Evolutionary conservation across 2,329 filamentous ascomycete species (phyloP).

Genomic region (Cladorrhinum sp.): DNA sequence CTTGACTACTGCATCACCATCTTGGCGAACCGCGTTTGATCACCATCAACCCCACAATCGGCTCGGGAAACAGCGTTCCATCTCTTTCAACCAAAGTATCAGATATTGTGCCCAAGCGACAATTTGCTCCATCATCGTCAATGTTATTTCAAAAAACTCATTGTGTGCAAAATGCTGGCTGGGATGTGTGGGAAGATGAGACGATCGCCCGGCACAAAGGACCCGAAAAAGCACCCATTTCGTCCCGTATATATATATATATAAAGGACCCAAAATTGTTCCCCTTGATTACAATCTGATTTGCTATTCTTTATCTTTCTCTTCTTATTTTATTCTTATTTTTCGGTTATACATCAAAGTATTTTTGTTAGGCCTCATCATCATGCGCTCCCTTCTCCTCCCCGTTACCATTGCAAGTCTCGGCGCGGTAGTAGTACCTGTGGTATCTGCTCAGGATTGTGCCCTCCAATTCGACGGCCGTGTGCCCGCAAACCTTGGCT

Average conservation of each 20-base stretch:
- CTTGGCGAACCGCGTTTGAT: not conserved
- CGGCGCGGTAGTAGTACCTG: not conserved
- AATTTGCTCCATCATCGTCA: too few species aligned
- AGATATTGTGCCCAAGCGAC: not conserved
- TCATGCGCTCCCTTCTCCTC: not conserved
- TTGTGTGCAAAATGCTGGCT: too few species aligned
- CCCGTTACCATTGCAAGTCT: not conserved
- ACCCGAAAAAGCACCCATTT: too few species aligned
- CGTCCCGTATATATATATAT: too few species aligned
- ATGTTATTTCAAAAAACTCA: too few species aligned
- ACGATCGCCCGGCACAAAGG: too few species aligned
- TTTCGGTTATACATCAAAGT: too few species aligned
- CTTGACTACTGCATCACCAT: too few species aligned
- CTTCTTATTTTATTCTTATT: not conserved
- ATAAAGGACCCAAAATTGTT: too few species aligned
- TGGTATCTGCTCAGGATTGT: conserved; percentile 6
- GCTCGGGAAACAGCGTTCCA: not conserved
- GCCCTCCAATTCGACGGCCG: conserved; percentile 47
- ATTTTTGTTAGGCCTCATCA: too few species aligned
- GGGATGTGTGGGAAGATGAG: too few species aligned
- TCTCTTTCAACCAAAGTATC: not conserved
- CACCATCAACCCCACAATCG: not conserved
- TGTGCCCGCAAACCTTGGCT: conserved; percentile 37
- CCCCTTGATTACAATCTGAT: too few species aligned
- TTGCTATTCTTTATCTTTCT: not conserved